Conservation (phyloP, 805 yeast genomes). For the Wickerhamiella azymoides region DNA sequence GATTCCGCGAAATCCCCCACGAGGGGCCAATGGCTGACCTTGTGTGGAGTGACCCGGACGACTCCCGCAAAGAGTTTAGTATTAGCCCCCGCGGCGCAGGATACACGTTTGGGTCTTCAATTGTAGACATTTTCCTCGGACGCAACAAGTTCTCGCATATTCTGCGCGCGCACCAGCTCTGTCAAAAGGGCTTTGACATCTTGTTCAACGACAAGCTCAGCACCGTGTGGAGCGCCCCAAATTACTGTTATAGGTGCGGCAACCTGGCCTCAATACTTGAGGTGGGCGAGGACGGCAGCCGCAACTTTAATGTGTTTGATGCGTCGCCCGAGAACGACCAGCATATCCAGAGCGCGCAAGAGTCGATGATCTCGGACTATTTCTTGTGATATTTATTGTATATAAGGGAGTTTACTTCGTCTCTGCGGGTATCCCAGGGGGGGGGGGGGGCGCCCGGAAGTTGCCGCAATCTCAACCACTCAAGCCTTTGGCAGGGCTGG, state of each 20-base stretch:
- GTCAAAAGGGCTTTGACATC: constrained; percentile 91
- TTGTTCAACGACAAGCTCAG: constrained; percentile 82
- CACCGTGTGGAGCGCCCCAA: constrained; percentile 98
- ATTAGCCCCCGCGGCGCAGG: constrained; percentile 96
- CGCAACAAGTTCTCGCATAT: constrained; percentile 69
- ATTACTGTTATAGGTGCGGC: constrained; percentile 94
- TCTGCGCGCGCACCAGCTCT: constrained; percentile 87
- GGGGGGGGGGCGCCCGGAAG: too few species aligned
- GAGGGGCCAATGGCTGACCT: constrained; percentile 99
- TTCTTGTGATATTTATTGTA: constrained; percentile 10
- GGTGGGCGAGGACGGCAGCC: constrained; percentile 51
- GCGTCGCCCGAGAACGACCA: constrained; percentile 89
- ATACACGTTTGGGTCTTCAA: constrained; percentile 83
- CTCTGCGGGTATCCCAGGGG: too few species aligned
- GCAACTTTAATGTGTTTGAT: constrained; percentile 80
- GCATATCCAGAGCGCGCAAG: constrained; percentile 22
- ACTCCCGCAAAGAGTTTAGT: constrained; percentile 62
- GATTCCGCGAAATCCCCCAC: constrained; percentile 92
- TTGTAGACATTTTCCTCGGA: constrained; percentile 72
- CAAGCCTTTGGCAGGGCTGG: too few species aligned
- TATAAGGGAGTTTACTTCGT: too few species aligned
- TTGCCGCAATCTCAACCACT: too few species aligned
- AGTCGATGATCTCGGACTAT: constrained; percentile 19
- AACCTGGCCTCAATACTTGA: constrained; percentile 96
- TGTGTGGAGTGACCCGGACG: constrained; percentile 98